phyloP scores from a whole-genome alignment of 192 early-diverging fungal genomes.

The Lunasporangiospora selenospora region DNA sequence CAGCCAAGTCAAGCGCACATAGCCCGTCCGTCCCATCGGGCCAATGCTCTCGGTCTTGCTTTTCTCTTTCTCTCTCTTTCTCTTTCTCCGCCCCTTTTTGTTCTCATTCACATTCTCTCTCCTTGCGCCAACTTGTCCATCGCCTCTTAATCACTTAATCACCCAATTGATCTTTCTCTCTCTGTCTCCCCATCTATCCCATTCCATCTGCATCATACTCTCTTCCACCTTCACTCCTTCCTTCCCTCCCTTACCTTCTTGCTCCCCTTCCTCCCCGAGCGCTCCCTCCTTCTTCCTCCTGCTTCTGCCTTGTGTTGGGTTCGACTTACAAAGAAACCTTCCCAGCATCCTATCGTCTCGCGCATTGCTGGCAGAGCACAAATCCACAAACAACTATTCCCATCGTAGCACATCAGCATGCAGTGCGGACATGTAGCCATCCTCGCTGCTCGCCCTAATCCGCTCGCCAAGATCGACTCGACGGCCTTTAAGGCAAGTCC shows the following conservation, averaged over 20 bases:
- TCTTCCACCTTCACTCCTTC: neutral
- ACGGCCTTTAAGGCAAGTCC: constrained; percentile 40
- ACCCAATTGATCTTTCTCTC: too few relatives aligned
- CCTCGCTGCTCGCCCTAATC: constrained; percentile 25
- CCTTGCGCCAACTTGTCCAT: too few relatives aligned
- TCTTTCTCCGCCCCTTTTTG: neutral
- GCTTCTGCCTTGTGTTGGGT: neutral
- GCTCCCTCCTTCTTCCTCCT: neutral
- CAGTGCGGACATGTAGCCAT: constrained; percentile 39
- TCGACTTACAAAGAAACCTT: neutral
- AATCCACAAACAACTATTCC: neutral
- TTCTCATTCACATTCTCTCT: neutral
- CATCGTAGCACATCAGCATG: neutral
- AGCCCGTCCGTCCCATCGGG: too few relatives aligned
- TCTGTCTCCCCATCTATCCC: neutral
- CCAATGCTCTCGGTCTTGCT: too few relatives aligned
- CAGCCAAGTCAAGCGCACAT: too few relatives aligned
- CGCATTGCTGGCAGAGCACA: neutral
- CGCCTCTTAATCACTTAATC: too few relatives aligned
- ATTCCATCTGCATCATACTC: neutral
- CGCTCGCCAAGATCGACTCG: constrained; percentile 43
- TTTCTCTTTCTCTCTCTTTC: neutral
- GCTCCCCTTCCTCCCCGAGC: neutral
- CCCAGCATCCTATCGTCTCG: too few relatives aligned
- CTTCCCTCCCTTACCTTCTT: neutral